phyloP scores from a whole-genome alignment of 2,329 filamentous ascomycete species.

The Exophiala dermatitidis region DNA sequence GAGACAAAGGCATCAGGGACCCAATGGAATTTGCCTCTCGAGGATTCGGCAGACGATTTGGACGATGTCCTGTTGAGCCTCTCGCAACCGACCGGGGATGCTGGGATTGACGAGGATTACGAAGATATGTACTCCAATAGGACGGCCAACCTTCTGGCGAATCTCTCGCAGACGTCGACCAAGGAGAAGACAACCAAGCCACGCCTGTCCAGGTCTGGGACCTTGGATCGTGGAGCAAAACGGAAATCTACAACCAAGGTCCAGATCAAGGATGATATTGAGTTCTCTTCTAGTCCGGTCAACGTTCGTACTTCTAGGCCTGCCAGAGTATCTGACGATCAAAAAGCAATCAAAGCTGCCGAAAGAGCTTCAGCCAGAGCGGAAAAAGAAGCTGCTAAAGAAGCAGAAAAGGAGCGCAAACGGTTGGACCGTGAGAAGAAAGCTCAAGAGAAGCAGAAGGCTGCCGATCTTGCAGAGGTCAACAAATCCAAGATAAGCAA shows the following conservation, averaged over 20 bases:
- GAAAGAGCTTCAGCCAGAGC: conserved; percentile 43
- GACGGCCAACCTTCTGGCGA: conserved; percentile 37
- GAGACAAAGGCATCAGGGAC: not conserved
- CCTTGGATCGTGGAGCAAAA: conserved; percentile 16
- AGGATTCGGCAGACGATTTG: conserved; percentile 34
- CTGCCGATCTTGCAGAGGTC: conserved; percentile 61
- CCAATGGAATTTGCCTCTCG: conserved; percentile 25
- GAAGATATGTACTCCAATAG: conserved; percentile 33
- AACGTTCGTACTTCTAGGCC: conserved; percentile 20
- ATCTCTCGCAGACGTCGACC: conserved; percentile 25
- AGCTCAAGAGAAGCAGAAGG: conserved; percentile 55
- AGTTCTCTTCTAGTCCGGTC: conserved; percentile 37
- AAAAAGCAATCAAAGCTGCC: conserved; percentile 22
- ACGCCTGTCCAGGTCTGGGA: conserved; percentile 11
- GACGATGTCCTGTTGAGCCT: conserved; percentile 24
- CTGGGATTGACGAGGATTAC: conserved; percentile 28
- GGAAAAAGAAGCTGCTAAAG: conserved; percentile 49
- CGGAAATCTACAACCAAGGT: conserved; percentile 3
- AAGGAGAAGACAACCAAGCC: conserved; percentile 8
- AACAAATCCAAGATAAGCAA: conserved; percentile 69
- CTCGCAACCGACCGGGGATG: conserved; percentile 10
- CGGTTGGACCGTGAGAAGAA: conserved; percentile 48
- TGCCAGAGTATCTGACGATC: not conserved
- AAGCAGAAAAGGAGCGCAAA: conserved; percentile 48
- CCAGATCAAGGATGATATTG: conserved; percentile 18